These are phyloP conservation scores for Suillus subaureus DNA, from an alignment of 768 basidiomycete species.

Conservation along the genomic window DNA sequence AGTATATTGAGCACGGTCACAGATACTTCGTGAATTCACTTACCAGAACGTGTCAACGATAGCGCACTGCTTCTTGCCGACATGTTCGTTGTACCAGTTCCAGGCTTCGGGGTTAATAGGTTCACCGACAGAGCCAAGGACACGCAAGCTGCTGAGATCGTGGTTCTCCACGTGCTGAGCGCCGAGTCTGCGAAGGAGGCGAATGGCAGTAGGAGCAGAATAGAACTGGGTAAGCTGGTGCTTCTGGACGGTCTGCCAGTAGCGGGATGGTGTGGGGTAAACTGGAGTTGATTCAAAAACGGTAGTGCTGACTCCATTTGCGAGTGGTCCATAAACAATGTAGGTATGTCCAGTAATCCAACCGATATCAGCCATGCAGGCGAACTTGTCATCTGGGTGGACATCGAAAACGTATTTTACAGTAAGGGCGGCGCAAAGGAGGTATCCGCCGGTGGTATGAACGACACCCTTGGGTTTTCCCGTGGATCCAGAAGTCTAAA, in stretches of 20 bases:
- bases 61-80: constrained; percentile 85
- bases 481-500: constrained; percentile 89
- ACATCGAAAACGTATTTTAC: constrained; percentile 98
- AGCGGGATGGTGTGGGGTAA: constrained; percentile 93
- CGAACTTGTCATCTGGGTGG: constrained; percentile 94
- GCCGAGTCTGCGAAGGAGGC: constrained; percentile 84
- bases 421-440: constrained; percentile 88
- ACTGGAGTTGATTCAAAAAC: constrained; percentile 97
- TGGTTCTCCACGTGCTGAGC: constrained; percentile 81
- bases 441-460: constrained; percentile 86
- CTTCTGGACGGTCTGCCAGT: constrained; percentile 95
- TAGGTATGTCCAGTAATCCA: constrained; percentile 99
- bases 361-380: constrained; percentile 98
- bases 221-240: constrained; percentile 97
- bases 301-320: constrained; percentile 80
- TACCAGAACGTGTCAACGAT: constrained; percentile 93
- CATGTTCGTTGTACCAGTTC: constrained; percentile 98
- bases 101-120: constrained; percentile 99
- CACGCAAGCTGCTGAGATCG: constrained; percentile 81
- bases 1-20: background rate
- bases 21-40: constrained; percentile 17
- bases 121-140: constrained; percentile 93
- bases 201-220: constrained; percentile 92
- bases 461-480: constrained; percentile 98
- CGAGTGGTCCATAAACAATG: constrained; percentile 94